Base-by-base conservation (phyloP, 208 protist genomes). In the Wallacemonas rigidus region DNA sequence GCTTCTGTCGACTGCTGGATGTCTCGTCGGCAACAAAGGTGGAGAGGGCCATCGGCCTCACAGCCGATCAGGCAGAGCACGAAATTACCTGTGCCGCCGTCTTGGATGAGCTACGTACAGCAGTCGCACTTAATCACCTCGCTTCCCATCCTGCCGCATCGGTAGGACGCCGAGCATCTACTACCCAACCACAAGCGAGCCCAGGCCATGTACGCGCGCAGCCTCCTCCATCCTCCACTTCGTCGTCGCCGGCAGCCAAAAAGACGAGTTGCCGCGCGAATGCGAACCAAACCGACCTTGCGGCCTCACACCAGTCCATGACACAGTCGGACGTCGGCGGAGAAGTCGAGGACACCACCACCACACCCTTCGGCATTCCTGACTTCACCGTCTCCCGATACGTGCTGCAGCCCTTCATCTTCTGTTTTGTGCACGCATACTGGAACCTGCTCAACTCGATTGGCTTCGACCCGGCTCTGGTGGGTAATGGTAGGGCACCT, bases 1-100 rank as follows among this genome's bases (percentile, higher is more conserved):
- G 72, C 15, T 85, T 93, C 69, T 88, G 83, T 65, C 83, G 85
- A 44, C 64, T 87, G 35, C 79, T 91, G 45, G 69, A 87, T 71
- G 69, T 62, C 3, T 17, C 67, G 12, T 64, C 74, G 35, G 86
- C 80, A 12, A 69, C 48, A 35, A 77, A 79, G 54, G 76, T 93
- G 62, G 77, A 89, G 72, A 41, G 43, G 9, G 82, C 74, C 56
- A 76, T 90, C 61, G 79, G 79, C 48, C 38, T 87, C 47, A 67
- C 76, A 0, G 78, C 70, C 3, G 85, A 80, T 62, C 71, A 82
- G 75, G 85, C 74, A 3, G 70, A 71, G 14, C 69, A 63, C 39
- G 75, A 76, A 54, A 75, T 89, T 36, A 81, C 64, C 57, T 82
- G 77, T 26, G 85, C 85, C 14, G 71, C 69, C 4, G 85, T 74